Evolutionary conservation across 164 flowering plant species (phyloP), one percentile per base, ranked within the genome.

Genomic region (Sedum album): DNA sequence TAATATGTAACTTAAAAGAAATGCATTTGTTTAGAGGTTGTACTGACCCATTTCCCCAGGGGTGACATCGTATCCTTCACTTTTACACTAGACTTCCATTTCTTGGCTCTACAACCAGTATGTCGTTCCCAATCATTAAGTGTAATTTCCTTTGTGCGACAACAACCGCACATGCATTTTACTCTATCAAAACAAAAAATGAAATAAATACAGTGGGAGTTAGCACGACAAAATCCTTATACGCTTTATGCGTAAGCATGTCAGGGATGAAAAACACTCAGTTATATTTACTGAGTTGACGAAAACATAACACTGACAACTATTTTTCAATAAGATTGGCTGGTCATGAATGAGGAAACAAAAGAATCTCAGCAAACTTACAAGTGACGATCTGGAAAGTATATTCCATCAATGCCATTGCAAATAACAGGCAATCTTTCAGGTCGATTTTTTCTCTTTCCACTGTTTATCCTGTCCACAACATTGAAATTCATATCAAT

Each of bases 121-220:
- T 95, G 99, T 31, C 83, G 73, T 71, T 95, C 99, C 97, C 99
- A 95, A 30, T 90, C 96, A 82, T 88, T 79, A 55, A 83, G 94
- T 63, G 85, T 75, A 66, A 79, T 87, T 81, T 85, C 88, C 71
- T 77, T 84, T 39, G 82, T 68, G 42, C 92, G 92, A 79, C 99
- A 95, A 11, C 71, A 74, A 68, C 96, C 86, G 73, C 97, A 95
- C 66, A 77, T 81, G 73, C 99, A 95, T 28, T 82, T 74, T 79
- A 95, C 86, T 74, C 97, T 95, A 78, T 39, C 67, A 73, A 23
- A 42, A 33, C 39, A 65, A n/a, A n/a, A 61, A 64, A 25, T 26
- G 11, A 17, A 13, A 31, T 18, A 31, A 20, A 31, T 64, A 21
- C 26, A 20, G 38, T 18, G 20, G n/a, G n/a, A n/a, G n/a, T n/a